Evolutionary conservation across 1,284 basidiomycete genomes (phyloP), one percentile per base, ranked within the genome.

Genomic region (Xanthoconium separans): DNA sequence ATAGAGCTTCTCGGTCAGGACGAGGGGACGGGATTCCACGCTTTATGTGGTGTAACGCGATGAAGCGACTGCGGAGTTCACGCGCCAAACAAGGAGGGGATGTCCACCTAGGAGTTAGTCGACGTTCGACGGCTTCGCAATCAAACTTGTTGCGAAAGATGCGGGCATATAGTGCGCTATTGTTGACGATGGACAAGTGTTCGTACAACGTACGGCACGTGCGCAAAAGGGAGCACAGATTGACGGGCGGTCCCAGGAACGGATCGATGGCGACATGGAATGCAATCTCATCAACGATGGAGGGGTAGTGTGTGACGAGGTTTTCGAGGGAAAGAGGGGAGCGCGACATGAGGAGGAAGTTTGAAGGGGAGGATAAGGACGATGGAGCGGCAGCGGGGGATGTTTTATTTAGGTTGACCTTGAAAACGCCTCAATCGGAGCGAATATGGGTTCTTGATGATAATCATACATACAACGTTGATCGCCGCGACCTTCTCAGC

Each of bases 101-200:
- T 2, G 65, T 57, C 75, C 75, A 78, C 37, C 72, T 60, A 31
- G 60, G 31, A 13, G 71, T 73, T 24, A 87, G 68, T 37, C 89
- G 79, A 39, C 89, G 77, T 44, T 68, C 64, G 22, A 79, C 70
- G 3, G 88, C 87, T 8, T 62, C 68, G 41, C 62, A 68, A 64
- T 91, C 89, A 61, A 89, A 91, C 60, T 79, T 81, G 59, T 66
- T 63, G 15, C 73, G 72, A 65, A 87, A 91, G 47, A 91, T 78
- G 56, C 73, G 65, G 3, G 83, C 81, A 60, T 86, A 86, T 41
- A 91, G 74, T 24, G 74, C 67, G 6, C 74, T 71, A 60, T 81
- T 81, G 50, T 69, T 64, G 42, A 61, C 36, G 31, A 70, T 63
- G 16, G 65, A 72, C 48, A 78, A 64, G 4, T 67, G 69, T 44